phyloP scores from a whole-genome alignment of 768 basidiomycete species.

The Pilatotrama ljubarskyi region DNA sequence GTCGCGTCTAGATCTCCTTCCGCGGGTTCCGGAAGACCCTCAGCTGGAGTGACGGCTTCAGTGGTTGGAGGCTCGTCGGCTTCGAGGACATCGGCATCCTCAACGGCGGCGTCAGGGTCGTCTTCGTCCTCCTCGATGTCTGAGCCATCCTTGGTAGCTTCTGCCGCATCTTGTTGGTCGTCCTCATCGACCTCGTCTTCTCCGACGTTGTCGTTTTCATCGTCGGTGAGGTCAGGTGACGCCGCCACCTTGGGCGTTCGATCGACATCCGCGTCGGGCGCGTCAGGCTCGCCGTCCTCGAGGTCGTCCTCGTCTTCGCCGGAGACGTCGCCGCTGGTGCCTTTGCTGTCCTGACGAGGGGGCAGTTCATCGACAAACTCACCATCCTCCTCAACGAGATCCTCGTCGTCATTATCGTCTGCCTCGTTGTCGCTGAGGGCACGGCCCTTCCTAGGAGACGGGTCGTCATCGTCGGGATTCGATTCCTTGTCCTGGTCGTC shows the following conservation, averaged over 20 bases:
- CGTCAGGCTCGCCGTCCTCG: constrained; percentile 29
- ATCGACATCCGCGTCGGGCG: constrained; percentile 22
- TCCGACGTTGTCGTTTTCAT: constrained; percentile 36
- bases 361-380: constrained; percentile 24
- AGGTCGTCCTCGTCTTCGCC: constrained; percentile 36
- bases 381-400: constrained; percentile 28
- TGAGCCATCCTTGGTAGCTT: constrained; percentile 5
- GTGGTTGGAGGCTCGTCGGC: constrained; percentile 19
- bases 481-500: constrained; percentile 43
- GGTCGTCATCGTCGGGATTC: constrained; percentile 20
- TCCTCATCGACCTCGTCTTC: constrained; percentile 25
- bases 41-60: constrained; percentile 17
- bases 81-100: constrained; percentile 31
- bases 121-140: constrained; percentile 31
- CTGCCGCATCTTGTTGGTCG: constrained; percentile 9
- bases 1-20: constrained; percentile 21
- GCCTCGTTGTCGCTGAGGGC: constrained; percentile 22
- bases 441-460: constrained; percentile 18
- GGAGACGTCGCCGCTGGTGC: constrained; percentile 22
- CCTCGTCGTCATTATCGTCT: constrained; percentile 20
- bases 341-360: constrained; percentile 18
- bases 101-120: constrained; percentile 25
- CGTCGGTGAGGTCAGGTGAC: constrained; percentile 35
- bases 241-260: constrained; percentile 22
- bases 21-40: constrained; percentile 30